These are phyloP conservation scores for Hymenoscyphus repandus DNA, from an alignment of 2,329 filamentous ascomycete species.

Conservation along the genomic window DNA sequence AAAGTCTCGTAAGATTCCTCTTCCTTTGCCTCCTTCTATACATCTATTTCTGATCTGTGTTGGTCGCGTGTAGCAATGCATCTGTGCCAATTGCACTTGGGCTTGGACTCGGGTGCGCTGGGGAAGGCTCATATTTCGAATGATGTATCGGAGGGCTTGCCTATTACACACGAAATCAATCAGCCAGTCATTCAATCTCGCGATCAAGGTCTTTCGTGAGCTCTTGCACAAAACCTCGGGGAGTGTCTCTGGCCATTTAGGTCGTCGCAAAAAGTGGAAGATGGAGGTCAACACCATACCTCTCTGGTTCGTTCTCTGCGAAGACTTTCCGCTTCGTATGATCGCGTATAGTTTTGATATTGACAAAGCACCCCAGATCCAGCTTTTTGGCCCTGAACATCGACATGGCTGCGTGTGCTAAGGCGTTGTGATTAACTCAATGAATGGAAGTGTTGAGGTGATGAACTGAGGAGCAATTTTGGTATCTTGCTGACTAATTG, in stretches of 20 bases:
- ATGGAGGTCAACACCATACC: slow-evolving; percentile 39
- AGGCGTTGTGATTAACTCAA: too few species aligned
- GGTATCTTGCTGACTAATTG: too few species aligned
- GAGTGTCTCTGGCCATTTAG: background rate
- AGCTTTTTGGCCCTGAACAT: slow-evolving; percentile 89
- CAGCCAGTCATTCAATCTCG: background rate
- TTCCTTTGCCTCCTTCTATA: slow-evolving; percentile 81
- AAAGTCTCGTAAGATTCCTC: slow-evolving; percentile 90
- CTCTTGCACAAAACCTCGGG: background rate
- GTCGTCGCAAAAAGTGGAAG: background rate
- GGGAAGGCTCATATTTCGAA: slow-evolving; percentile 85
- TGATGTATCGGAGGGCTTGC: slow-evolving; percentile 88
- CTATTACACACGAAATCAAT: slow-evolving; percentile 38
- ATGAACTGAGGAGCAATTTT: too few species aligned
- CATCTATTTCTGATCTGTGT: slow-evolving; percentile 95
- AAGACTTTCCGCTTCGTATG: slow-evolving; percentile 96
- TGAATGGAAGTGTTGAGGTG: too few species aligned
- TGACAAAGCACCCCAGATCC: slow-evolving; percentile 82
- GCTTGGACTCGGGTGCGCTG: slow-evolving; percentile 80
- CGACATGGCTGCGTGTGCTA: slow-evolving; percentile 52
- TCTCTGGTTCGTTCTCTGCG: slow-evolving; percentile 78
- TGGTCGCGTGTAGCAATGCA: slow-evolving; percentile 91
- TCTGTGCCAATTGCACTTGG: slow-evolving; percentile 86
- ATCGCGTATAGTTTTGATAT: slow-evolving; percentile 82
- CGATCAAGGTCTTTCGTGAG: background rate